Conservation (phyloP, 208 protist species). For the Acanthamoeba castellanii region DNA sequence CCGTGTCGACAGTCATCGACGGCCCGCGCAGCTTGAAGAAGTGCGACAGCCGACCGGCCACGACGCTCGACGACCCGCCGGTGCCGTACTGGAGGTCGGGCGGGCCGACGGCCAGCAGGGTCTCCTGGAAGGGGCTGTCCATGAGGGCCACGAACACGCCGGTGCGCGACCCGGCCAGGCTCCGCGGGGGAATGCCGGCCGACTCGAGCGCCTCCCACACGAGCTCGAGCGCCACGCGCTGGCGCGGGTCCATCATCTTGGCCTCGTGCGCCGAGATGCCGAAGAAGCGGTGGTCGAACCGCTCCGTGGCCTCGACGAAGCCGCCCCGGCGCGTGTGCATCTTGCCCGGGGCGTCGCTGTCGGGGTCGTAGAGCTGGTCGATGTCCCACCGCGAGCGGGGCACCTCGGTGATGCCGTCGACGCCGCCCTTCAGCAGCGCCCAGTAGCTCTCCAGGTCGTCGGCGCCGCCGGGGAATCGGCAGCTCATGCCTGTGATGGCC, state of each 20-base stretch:
- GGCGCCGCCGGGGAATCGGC: conserved; percentile 76
- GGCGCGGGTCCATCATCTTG: conserved; percentile 39
- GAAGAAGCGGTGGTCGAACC: conserved; percentile 73
- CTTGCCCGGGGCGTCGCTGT: conserved; percentile 66
- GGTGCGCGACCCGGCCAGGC: conserved; percentile 49
- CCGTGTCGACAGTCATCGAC: conserved; percentile 89
- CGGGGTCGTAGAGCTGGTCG: conserved; percentile 19
- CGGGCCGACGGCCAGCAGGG: background rate
- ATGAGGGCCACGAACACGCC: conserved; percentile 68
- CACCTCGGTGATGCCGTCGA: conserved; percentile 68
- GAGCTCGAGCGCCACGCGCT: conserved; percentile 1
- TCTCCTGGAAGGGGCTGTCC: conserved; percentile 70
- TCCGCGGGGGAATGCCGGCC: background rate
- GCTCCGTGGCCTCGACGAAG: conserved; percentile 60
- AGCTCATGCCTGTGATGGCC: conserved; percentile 71
- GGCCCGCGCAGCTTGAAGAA: conserved; percentile 87
- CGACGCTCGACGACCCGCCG: conserved; percentile 60
- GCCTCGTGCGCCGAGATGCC: conserved; percentile 59
- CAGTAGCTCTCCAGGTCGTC: conserved; percentile 71
- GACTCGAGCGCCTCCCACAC: conserved; percentile 71
- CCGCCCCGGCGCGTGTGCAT: conserved; percentile 48
- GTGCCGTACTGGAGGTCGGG: conserved; percentile 17
- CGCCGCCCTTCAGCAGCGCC: background rate
- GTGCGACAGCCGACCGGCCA: conserved; percentile 87
- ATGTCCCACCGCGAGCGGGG: conserved; percentile 53